These are phyloP conservation scores for Syncephalastrum contaminatum DNA, from an alignment of 371 early-diverging fungal genomes.

Conservation along the genomic window DNA sequence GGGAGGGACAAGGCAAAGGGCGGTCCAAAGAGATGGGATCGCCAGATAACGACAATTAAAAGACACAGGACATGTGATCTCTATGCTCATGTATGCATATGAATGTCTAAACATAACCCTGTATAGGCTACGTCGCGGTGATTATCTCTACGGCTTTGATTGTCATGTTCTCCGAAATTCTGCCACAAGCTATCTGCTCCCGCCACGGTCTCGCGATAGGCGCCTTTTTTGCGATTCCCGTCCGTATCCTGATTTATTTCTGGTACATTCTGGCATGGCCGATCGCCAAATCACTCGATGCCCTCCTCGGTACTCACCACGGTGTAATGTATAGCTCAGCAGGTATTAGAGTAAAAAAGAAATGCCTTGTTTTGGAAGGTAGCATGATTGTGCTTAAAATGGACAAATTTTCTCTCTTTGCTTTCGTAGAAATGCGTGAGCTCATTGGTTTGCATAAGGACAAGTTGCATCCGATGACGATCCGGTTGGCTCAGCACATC, in stretches of 20 bases:
- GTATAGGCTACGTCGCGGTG: conserved; percentile 67
- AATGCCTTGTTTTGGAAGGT: too few relatives aligned
- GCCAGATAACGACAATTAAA: background rate
- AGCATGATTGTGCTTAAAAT: too few relatives aligned
- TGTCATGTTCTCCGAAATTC: conserved; percentile 85
- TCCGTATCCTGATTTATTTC: conserved; percentile 61
- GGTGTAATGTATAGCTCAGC: conserved; percentile 67
- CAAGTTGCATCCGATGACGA: too few relatives aligned
- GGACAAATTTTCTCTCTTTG: too few relatives aligned
- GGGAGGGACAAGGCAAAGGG: conserved; percentile 9
- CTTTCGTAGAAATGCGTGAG: conserved; percentile 64
- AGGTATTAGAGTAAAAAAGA: conserved; percentile 26
- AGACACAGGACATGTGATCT: background rate
- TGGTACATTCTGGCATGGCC: conserved; percentile 78
- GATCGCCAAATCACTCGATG: conserved; percentile 75
- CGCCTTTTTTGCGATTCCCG: conserved; percentile 76
- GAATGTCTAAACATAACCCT: background rate
- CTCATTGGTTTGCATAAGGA: conserved; percentile 63
- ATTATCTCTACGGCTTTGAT: conserved; percentile 74
- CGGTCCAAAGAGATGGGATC: too few relatives aligned
- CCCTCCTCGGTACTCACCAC: conserved; percentile 67
- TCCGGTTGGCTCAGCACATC: too few relatives aligned
- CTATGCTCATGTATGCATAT: background rate
- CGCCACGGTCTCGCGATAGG: conserved; percentile 80
- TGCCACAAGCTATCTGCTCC: conserved; percentile 84